phyloP scores from a whole-genome alignment of 2,329 filamentous ascomycete genomes.

The Aspergillus caelatus region DNA sequence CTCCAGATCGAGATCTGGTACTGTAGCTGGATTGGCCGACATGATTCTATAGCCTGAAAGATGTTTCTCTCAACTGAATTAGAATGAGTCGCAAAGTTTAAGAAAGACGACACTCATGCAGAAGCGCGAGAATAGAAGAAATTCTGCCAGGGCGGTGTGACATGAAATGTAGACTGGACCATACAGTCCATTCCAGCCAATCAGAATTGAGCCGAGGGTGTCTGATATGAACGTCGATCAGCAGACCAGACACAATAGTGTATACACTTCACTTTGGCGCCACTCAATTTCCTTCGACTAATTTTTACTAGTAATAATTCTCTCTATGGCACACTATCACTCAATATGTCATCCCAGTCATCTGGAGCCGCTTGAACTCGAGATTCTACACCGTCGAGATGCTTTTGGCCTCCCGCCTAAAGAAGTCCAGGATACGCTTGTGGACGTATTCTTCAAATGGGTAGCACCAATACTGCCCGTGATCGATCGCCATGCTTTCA shows the following conservation, averaged over 20 bases:
- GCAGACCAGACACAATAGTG: background rate
- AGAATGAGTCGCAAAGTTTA: slow-evolving; percentile 9
- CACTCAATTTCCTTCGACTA: background rate
- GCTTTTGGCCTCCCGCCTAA: slow-evolving; percentile 14
- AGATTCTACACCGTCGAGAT: slow-evolving; percentile 15
- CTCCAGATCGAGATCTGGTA: slow-evolving; percentile 28
- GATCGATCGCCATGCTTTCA: slow-evolving; percentile 13
- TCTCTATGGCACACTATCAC: slow-evolving; percentile 7
- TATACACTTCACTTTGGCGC: background rate
- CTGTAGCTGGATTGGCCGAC: slow-evolving; percentile 16
- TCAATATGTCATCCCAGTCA: slow-evolving; percentile 1
- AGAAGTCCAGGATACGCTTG: slow-evolving; percentile 8
- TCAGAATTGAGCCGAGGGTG: background rate
- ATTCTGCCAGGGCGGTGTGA: slow-evolving; percentile 31
- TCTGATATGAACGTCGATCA: background rate
- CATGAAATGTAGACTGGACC: background rate
- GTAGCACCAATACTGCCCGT: slow-evolving; percentile 17
- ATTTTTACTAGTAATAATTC: background rate
- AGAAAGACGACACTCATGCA: background rate
- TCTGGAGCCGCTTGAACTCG: slow-evolving; percentile 16
- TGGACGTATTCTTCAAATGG: slow-evolving; percentile 18
- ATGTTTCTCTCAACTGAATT: background rate
- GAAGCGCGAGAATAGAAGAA: background rate
- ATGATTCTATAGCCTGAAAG: background rate
- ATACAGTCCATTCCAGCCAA: background rate